phyloP scores from a whole-genome alignment of 495 filamentous ascomycete species.

The Penicillium steckii region DNA sequence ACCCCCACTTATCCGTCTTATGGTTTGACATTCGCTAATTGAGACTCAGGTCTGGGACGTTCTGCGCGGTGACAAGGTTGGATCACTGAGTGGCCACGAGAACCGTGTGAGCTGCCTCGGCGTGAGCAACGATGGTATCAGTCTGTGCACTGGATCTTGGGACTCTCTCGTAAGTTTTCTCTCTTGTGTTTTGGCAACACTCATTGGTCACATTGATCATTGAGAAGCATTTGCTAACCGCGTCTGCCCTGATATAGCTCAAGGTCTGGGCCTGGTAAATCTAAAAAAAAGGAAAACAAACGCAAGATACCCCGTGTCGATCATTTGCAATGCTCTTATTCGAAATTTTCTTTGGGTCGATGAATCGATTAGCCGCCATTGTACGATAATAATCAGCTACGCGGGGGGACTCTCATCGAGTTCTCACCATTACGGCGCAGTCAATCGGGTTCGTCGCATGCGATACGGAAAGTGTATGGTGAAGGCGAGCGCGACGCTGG shows the following conservation, averaged over 20 bases:
- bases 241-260: constrained; percentile 52
- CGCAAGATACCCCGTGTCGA: constrained; percentile 48
- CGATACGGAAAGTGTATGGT: constrained; percentile 29
- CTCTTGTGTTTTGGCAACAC: not conserved
- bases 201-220: no score
- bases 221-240: constrained; percentile 12
- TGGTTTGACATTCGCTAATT: constrained; percentile 15
- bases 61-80: constrained; percentile 93
- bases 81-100: constrained; percentile 93
- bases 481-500: constrained; percentile 23
- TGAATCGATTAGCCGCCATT: constrained; percentile 40
- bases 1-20: not conserved
- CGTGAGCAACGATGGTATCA: constrained; percentile 98
- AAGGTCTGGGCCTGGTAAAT: constrained; percentile 81
- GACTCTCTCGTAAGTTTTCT: constrained; percentile 83
- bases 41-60: constrained; percentile 87
- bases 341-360: constrained; percentile 35
- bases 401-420: constrained; percentile 18
- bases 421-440: constrained; percentile 36
- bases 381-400: constrained; percentile 48
- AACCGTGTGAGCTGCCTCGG: constrained; percentile 98
- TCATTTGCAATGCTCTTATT: constrained; percentile 45
- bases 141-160: constrained; percentile 99
- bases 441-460: constrained; percentile 23
- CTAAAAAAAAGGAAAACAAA: constrained; percentile 32